Percentiles rank a stretch among this genome's conserved stretches.
phyloP scores from a whole-genome alignment of 768 basidiomycete species.

The Cantharellus cinnabarinus region DNA sequence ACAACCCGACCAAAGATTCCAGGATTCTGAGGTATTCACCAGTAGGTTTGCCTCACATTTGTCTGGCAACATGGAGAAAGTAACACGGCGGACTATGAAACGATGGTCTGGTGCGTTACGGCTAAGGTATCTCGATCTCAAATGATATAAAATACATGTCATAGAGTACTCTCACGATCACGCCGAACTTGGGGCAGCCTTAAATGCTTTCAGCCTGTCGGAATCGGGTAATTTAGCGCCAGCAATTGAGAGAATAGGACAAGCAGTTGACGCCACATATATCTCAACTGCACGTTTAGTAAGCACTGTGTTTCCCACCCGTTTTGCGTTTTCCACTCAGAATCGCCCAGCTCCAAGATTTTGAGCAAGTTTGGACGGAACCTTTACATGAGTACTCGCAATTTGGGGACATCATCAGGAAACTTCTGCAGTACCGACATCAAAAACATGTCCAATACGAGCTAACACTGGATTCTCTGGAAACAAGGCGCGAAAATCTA shows the following conservation, averaged over 20 bases:
- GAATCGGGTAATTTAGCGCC: slow-evolving; percentile 52
- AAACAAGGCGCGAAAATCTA: slow-evolving; percentile 61
- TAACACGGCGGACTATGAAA: slow-evolving; percentile 78
- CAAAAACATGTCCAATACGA: slow-evolving; percentile 97
- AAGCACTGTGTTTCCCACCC: slow-evolving; percentile 1
- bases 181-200: slow-evolving; percentile 72
- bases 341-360: slow-evolving; percentile 53
- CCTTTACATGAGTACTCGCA: slow-evolving; percentile 91
- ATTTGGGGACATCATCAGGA: slow-evolving; percentile 88
- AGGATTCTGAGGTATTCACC: slow-evolving; percentile 91
- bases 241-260: slow-evolving; percentile 90
- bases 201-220: slow-evolving; percentile 86
- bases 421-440: slow-evolving; percentile 81
- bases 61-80: slow-evolving; percentile 85
- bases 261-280: slow-evolving; percentile 87
- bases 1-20: slow-evolving; percentile 83
- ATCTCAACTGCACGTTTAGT: slow-evolving; percentile 82
- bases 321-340: background rate
- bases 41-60: slow-evolving; percentile 88
- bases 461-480: slow-evolving; percentile 83
- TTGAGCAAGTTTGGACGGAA: slow-evolving; percentile 90
- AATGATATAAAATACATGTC: slow-evolving; percentile 2
- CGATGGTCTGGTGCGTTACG: slow-evolving; percentile 70
- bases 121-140: background rate
- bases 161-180: slow-evolving; percentile 70